Evolutionary conservation across 805 yeast species (phyloP).

Genomic region (Maudiozyma turicensis): DNA sequence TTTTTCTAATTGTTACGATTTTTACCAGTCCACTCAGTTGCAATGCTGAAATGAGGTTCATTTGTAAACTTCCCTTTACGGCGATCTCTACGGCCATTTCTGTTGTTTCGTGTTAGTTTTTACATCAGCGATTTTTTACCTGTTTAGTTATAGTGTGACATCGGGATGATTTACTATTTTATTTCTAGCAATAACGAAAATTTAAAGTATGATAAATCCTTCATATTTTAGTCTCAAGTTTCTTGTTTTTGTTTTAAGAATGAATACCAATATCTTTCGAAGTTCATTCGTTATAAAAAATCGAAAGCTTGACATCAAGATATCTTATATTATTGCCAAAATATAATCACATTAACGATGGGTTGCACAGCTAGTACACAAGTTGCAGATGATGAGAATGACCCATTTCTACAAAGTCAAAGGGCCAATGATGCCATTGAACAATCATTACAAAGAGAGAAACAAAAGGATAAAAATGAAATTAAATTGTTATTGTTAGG

Average conservation of each 20-base stretch:
- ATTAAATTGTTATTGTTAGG: constrained; percentile 74
- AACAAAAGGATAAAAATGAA: constrained; percentile 45
- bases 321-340: no score
- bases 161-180: no score
- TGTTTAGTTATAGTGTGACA: no score
- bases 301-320: no score
- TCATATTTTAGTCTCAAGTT: no score
- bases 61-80: neutral
- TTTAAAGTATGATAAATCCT: no score
- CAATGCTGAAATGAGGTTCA: neutral
- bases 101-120: neutral
- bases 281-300: no score
- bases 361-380: constrained; percentile 58
- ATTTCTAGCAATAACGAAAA: no score
- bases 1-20: no score
- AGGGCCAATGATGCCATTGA: constrained; percentile 56
- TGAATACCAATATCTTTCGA: no score
- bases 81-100: neutral
- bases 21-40: no score
- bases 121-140: neutral
- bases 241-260: no score
- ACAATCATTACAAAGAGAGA: constrained; percentile 44
- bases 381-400: constrained; percentile 32
- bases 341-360: constrained; percentile 32
- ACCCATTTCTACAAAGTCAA: constrained; percentile 46